Base-by-base conservation (phyloP, 2,329 filamentous ascomycete species). In the Colletotrichum sp. region DNA sequence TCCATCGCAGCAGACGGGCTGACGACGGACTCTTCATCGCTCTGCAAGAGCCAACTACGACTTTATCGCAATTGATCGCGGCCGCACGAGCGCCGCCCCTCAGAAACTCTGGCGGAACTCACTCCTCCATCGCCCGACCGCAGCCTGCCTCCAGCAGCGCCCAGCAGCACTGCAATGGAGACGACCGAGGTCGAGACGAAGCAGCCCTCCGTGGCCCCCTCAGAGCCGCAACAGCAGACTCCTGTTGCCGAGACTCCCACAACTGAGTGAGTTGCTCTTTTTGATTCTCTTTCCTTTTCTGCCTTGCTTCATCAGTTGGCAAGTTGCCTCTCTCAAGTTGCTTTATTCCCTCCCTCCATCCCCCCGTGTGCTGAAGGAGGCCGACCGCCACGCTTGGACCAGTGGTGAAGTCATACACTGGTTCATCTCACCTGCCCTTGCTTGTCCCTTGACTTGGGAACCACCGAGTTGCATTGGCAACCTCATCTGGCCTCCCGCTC, bases 151-250 rank as follows among this genome's bases (percentile, higher is more conserved):
- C 29, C 62, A 29, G 62, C 22, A 32, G 52, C 62, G 57, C 25
- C 69, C 59, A 52, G 6, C 44, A 52, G 44, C 44, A 52, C 44
- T 52, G 65, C 59, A 55, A 76, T 76, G 74, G 74, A 74, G 71
- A 61, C 70, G 55, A 59, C 57, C 62, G 73, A 75, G 34, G 74
- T 74, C 70, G 74, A 74, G n/a, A 76, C 49, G 36, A 76, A 76
- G 74, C 74, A 76, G 32, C 70, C 70, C 12, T 76, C 74, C 44
- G 74, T 76, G 63, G 70, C 74, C 19, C 74, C 70, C n/a, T 74
- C 74, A 65, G 74, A 76, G 44, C 64, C 63, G 32, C 74, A 32
- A 6, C 74, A 69, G 36, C 70, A 76, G 57, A 74, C 70, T 19
- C 65, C 74, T 11, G 74, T 69, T 64, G 49, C 64, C 65, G 74